Conservation (phyloP, 2,329 filamentous ascomycete genomes). For the Aspergillus unguis region DNA sequence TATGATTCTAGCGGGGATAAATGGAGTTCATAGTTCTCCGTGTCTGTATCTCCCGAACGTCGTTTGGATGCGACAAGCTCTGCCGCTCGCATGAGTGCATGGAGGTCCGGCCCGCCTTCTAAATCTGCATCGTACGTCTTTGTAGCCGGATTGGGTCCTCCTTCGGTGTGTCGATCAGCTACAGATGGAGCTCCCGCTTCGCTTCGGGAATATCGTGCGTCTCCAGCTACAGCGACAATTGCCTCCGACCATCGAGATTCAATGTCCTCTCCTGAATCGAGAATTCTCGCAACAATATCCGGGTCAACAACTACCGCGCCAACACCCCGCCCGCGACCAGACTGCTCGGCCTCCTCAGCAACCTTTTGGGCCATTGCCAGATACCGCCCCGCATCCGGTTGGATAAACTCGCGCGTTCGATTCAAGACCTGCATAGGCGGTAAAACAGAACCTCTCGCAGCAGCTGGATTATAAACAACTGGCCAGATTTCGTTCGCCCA, state of each 20-base stretch:
- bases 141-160: slow-evolving; percentile 24
- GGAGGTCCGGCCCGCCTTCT: slow-evolving; percentile 45
- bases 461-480: slow-evolving; percentile 44
- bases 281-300: slow-evolving; percentile 28
- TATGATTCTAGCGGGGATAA: slow-evolving; percentile 31
- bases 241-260: slow-evolving; percentile 33
- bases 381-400: slow-evolving; percentile 37
- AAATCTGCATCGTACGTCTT: slow-evolving; percentile 30
- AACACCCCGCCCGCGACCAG: slow-evolving; percentile 38
- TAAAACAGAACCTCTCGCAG: slow-evolving; percentile 41
- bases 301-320: slow-evolving; percentile 48
- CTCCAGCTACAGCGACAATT: slow-evolving; percentile 44
- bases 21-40: slow-evolving; percentile 14
- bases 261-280: slow-evolving; percentile 19
- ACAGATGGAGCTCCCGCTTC: slow-evolving; percentile 27
- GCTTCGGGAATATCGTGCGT: slow-evolving; percentile 38
- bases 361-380: slow-evolving; percentile 39
- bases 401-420: slow-evolving; percentile 33
- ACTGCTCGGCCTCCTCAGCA: slow-evolving; percentile 36
- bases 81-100: slow-evolving; percentile 45
- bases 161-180: slow-evolving; percentile 18
- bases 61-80: slow-evolving; percentile 43
- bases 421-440: slow-evolving; percentile 40
- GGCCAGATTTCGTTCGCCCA: slow-evolving; percentile 45
- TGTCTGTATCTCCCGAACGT: slow-evolving; percentile 25